Conservation (phyloP, 2,329 filamentous ascomycete species). For the Alternaria sp. region DNA sequence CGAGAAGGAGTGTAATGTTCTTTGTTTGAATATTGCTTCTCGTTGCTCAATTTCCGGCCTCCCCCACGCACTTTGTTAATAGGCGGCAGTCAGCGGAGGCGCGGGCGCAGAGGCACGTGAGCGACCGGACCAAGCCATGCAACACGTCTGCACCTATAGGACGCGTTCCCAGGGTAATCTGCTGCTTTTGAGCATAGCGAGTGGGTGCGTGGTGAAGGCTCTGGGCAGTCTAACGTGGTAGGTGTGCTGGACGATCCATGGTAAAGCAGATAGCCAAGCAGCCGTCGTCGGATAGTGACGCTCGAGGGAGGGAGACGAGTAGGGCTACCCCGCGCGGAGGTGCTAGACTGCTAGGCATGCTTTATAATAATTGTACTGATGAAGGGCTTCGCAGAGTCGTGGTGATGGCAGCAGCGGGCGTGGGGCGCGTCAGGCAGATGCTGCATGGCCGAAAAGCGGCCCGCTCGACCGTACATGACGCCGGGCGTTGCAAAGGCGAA, state of each 20-base stretch:
- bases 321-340: background rate
- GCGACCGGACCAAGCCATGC: background rate
- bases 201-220: constrained; percentile 18
- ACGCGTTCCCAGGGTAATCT: constrained; percentile 24
- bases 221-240: constrained; percentile 8
- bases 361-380: background rate
- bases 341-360: background rate
- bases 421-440: background rate
- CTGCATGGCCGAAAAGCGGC: constrained; percentile 11
- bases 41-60: constrained; percentile 1
- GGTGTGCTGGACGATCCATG: constrained; percentile 1
- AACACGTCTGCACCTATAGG: constrained; percentile 20
- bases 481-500: constrained; percentile 8
- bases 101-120: constrained; percentile 17
- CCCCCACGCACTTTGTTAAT: constrained; percentile 19
- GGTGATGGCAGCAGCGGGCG: background rate
- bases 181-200: constrained; percentile 15
- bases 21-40: constrained; percentile 10
- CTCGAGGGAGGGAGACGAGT: constrained; percentile 1
- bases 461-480: constrained; percentile 7
- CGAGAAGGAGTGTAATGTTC: background rate
- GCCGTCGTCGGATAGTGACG: background rate
- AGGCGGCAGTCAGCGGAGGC: constrained; percentile 14
- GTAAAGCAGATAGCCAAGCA: background rate
- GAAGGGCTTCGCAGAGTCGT: background rate